These are phyloP conservation scores for Pythium aristosporum DNA, from an alignment of 352 stramenopile genomes.

Conservation along the genomic window DNA sequence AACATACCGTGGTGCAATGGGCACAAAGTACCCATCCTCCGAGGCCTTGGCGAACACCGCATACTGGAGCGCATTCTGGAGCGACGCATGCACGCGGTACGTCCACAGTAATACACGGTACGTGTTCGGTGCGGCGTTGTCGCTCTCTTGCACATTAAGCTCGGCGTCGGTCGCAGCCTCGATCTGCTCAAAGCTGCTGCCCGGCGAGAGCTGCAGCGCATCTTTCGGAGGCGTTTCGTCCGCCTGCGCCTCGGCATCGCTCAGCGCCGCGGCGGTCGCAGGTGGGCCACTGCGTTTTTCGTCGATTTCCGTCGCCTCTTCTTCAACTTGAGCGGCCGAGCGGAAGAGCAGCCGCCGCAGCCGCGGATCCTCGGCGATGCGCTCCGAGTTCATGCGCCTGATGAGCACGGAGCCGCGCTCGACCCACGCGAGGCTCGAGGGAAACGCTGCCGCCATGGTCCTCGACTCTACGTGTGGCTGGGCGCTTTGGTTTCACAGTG, in stretches of 20 bases:
- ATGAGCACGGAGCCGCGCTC: conserved; percentile 83
- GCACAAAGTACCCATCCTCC: conserved; percentile 80
- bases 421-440: conserved; percentile 60
- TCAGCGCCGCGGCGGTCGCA: not conserved
- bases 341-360: conserved; percentile 62
- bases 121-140: conserved; percentile 67
- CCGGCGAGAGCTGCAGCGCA: conserved; percentile 26
- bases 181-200: conserved; percentile 69
- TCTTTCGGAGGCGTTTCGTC: not conserved
- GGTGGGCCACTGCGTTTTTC: not conserved
- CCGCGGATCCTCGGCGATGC: conserved; percentile 79
- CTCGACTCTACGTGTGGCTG: not conserved
- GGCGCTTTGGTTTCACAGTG: not conserved
- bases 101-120: conserved; percentile 80
- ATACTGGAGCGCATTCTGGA: conserved; percentile 74
- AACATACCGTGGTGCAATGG: conserved; percentile 66
- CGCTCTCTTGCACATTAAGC: conserved; percentile 69
- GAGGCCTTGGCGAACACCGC: conserved; percentile 77
- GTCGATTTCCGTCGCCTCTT: not conserved
- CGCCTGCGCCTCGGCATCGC: not conserved
- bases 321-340: conserved; percentile 2
- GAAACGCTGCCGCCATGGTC: conserved; percentile 29
- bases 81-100: conserved; percentile 69
- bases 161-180: conserved; percentile 56
- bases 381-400: conserved; percentile 88